These are phyloP conservation scores for Myxozyma kluyveri DNA, from an alignment of 805 yeast genomes.

Conservation along the genomic window DNA sequence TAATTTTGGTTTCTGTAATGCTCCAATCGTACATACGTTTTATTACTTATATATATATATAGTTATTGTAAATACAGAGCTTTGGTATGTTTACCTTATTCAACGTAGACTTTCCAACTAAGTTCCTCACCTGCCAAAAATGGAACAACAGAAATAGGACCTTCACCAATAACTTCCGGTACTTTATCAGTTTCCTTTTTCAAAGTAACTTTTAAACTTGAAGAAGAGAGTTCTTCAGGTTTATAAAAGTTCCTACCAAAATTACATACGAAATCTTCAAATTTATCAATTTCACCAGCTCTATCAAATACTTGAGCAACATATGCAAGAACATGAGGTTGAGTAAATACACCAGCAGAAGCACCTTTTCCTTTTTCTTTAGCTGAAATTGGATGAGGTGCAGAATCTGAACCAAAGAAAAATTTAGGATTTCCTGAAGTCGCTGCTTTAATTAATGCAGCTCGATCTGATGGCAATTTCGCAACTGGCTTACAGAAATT, in stretches of 20 bases:
- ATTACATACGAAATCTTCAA: slow-evolving; percentile 72
- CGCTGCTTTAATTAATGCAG: slow-evolving; percentile 82
- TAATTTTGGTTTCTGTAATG: slow-evolving; percentile 1
- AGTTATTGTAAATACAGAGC: neutral
- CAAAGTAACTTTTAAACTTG: slow-evolving; percentile 48
- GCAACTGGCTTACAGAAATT: slow-evolving; percentile 98
- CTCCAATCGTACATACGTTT: neutral
- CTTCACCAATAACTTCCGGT: slow-evolving; percentile 55
- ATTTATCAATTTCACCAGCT: slow-evolving; percentile 57
- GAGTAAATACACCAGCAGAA: slow-evolving; percentile 98
- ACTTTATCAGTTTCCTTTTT: slow-evolving; percentile 49
- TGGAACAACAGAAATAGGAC: slow-evolving; percentile 65
- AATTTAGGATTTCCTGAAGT: slow-evolving; percentile 87
- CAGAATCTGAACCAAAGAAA: slow-evolving; percentile 96
- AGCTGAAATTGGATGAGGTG: slow-evolving; percentile 86
- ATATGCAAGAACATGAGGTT: slow-evolving; percentile 74
- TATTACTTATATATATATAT: neutral
- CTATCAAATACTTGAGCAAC: slow-evolving; percentile 82
- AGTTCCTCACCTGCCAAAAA: slow-evolving; percentile 78
- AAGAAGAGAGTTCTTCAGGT: slow-evolving; percentile 47
- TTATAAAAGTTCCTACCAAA: slow-evolving; percentile 72
- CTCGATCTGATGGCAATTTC: slow-evolving; percentile 78
- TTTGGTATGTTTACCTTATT: neutral
- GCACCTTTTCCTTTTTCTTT: slow-evolving; percentile 79
- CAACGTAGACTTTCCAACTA: slow-evolving; percentile 47